phyloP scores from a whole-genome alignment of 2,329 filamentous ascomycete species.

The Monilinia vaccinii-corymbosi region DNA sequence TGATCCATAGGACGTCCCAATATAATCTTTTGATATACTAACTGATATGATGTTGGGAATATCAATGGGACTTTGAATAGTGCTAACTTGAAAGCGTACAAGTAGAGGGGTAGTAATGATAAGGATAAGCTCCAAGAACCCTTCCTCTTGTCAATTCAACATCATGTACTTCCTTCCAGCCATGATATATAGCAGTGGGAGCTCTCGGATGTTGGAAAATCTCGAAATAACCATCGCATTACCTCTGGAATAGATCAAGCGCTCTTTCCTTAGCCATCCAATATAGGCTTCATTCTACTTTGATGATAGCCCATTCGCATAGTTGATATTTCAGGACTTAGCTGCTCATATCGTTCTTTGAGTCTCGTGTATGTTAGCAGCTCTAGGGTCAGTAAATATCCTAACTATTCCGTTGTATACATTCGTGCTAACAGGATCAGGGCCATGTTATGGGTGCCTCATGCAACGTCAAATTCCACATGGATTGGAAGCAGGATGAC shows the following conservation, averaged over 20 bases:
- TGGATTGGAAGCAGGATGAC: conserved; percentile 27
- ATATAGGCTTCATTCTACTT: neutral
- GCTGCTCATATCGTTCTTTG: conserved; percentile 14
- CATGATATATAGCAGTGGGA: neutral
- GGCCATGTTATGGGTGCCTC: conserved; percentile 32
- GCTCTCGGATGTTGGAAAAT: neutral
- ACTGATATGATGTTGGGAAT: too few relatives aligned
- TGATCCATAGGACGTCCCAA: too few relatives aligned
- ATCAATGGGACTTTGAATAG: too few relatives aligned
- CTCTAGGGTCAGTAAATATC: conserved; percentile 13
- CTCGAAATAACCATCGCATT: neutral
- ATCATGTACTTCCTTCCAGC: neutral
- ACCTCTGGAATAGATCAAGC: neutral
- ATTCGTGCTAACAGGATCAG: conserved; percentile 10
- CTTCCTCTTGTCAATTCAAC: neutral
- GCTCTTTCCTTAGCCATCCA: neutral
- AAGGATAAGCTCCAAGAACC: neutral
- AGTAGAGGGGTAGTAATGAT: too few relatives aligned
- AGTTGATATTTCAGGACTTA: neutral
- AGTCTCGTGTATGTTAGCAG: conserved; percentile 36
- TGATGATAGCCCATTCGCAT: neutral
- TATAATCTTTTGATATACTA: too few relatives aligned
- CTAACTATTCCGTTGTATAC: neutral
- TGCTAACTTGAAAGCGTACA: too few relatives aligned
- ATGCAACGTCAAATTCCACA: conserved; percentile 31